Evolutionary conservation across 352 stramenopile species (phyloP).

Genomic region (Aphanomyces stellatus): DNA sequence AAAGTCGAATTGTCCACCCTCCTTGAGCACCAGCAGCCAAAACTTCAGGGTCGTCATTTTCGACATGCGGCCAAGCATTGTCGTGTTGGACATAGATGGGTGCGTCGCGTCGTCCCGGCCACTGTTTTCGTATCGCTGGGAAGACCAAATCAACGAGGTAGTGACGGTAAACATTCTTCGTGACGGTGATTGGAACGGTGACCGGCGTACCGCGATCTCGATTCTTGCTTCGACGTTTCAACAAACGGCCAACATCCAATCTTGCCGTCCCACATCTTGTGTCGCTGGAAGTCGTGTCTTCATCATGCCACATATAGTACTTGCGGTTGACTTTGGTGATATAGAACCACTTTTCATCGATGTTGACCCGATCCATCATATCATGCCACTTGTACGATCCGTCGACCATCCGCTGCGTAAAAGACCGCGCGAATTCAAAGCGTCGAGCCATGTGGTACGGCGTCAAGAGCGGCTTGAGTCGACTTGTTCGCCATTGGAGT

Average conservation of each 20-base stretch:
- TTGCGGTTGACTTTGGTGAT: neutral
- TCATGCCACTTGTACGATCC: neutral
- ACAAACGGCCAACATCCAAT: neutral
- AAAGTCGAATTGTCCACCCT: neutral
- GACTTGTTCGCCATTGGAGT: neutral
- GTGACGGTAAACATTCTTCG: neutral
- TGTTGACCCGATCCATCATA: neutral
- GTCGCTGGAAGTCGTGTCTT: neutral
- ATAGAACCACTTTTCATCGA: slow-evolving; percentile 14
- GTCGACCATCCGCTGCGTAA: neutral
- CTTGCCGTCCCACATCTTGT: neutral
- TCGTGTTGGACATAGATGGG: neutral
- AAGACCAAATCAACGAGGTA: neutral
- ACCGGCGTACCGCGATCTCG: neutral
- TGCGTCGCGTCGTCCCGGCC: neutral
- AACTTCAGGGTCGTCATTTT: neutral
- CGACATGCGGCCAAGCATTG: neutral
- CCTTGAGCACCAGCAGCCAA: neutral
- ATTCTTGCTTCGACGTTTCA: neutral
- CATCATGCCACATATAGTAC: neutral
- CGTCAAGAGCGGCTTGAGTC: neutral
- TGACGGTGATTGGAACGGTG: neutral
- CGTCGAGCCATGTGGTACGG: neutral
- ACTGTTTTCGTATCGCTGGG: neutral
- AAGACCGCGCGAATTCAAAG: neutral